Evolutionary conservation across 768 basidiomycete genomes (phyloP).

Genomic region (Galerina sulciceps): DNA sequence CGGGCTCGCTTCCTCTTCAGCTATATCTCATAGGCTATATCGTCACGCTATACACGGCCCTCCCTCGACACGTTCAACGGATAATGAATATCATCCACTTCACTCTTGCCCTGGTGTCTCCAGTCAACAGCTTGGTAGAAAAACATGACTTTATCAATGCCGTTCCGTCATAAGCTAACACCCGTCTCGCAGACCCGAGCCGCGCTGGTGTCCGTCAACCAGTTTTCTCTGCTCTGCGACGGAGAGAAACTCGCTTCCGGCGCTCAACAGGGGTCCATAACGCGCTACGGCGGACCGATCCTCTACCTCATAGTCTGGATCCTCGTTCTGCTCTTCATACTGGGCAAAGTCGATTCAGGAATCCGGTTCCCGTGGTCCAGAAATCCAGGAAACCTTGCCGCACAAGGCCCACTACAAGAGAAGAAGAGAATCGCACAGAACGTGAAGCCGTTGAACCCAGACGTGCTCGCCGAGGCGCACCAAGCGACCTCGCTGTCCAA

Average conservation of each 20-base stretch:
- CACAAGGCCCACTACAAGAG: neutral
- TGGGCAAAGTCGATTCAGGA: slow-evolving; percentile 76
- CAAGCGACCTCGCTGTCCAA: slow-evolving; percentile 45
- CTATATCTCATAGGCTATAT: slow-evolving; percentile 22
- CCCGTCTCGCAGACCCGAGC: slow-evolving; percentile 56
- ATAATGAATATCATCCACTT: slow-evolving; percentile 22
- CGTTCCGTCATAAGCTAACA: neutral
- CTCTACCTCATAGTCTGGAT: slow-evolving; percentile 68
- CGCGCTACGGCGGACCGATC: slow-evolving; percentile 75
- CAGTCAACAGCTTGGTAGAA: slow-evolving; percentile 25
- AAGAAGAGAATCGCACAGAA: neutral
- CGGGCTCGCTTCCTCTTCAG: slow-evolving; percentile 56
- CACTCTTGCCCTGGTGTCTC: slow-evolving; percentile 20
- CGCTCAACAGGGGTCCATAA: slow-evolving; percentile 53
- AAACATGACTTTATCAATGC: neutral
- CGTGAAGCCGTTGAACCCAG: slow-evolving; percentile 3
- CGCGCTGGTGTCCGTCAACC: slow-evolving; percentile 72
- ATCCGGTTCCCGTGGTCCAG: slow-evolving; percentile 48
- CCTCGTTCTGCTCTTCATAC: slow-evolving; percentile 60
- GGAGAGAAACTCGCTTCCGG: slow-evolving; percentile 52
- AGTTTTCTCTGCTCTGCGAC: slow-evolving; percentile 75
- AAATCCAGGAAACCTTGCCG: neutral
- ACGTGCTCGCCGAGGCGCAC: slow-evolving; percentile 34
- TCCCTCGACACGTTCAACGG: slow-evolving; percentile 8
- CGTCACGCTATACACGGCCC: slow-evolving; percentile 15